Conservation (phyloP, 352 stramenopile species). For the Blastocystis sp. region DNA sequence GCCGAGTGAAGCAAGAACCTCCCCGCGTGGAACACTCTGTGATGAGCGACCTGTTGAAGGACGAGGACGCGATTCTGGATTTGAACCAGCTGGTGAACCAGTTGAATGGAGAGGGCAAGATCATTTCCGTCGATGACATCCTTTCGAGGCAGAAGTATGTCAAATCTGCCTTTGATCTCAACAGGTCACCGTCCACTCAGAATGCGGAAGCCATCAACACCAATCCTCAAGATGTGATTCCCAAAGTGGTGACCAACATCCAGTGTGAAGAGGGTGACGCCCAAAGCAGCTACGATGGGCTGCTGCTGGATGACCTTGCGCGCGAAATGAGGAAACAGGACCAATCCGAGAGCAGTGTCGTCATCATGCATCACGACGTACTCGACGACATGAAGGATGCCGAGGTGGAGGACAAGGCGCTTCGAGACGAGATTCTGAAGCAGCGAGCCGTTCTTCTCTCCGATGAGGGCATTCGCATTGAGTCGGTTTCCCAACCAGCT, state of each 20-base stretch:
- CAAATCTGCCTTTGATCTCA: background rate
- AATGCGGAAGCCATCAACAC: background rate
- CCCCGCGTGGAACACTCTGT: background rate
- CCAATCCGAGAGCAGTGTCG: background rate
- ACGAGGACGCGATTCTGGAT: background rate
- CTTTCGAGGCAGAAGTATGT: constrained; percentile 51
- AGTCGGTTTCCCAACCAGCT: background rate
- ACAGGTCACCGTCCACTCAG: background rate
- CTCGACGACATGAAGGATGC: constrained; percentile 18
- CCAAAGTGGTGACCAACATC: background rate
- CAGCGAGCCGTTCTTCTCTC: background rate
- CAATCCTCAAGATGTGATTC: background rate
- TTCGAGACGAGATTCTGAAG: background rate
- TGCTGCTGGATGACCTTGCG: constrained; percentile 19
- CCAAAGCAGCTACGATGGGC: background rate
- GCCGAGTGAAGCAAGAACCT: background rate
- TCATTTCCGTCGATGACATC: constrained; percentile 53
- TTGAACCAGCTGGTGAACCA: constrained; percentile 19
- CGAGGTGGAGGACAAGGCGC: background rate
- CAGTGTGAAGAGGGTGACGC: background rate
- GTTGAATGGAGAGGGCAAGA: constrained; percentile 13
- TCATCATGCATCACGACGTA: constrained; percentile 38
- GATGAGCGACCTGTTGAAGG: constrained; percentile 7
- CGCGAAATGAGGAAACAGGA: background rate
- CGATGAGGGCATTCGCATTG: background rate